phyloP scores from a whole-genome alignment of 2,329 filamentous ascomycete species.

The Alternaria angustiovoidea region DNA sequence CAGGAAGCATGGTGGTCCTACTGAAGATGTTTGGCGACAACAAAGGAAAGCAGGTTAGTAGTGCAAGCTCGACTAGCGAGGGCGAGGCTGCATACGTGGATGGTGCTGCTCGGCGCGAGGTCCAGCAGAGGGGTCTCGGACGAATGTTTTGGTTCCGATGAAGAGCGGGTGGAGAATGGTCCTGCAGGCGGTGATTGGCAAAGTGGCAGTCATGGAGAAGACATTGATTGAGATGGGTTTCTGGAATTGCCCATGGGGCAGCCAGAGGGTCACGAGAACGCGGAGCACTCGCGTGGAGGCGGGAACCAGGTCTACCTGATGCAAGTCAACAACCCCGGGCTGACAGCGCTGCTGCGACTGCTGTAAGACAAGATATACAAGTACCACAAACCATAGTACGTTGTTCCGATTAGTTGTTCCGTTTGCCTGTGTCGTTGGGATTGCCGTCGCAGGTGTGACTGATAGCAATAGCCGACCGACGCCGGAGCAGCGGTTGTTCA shows the following conservation, averaged over 20 bases:
- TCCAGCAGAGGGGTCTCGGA: conserved; percentile 52
- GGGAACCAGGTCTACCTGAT: conserved; percentile 20
- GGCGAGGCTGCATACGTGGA: conserved; percentile 64
- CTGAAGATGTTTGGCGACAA: conserved; percentile 57
- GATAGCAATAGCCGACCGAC: background rate
- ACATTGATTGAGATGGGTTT: conserved; percentile 12
- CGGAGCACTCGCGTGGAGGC: conserved; percentile 24
- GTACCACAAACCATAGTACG: background rate
- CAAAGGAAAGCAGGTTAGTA: conserved; percentile 49
- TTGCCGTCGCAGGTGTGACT: background rate
- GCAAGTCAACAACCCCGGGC: conserved; percentile 42
- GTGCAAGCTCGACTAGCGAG: conserved; percentile 42
- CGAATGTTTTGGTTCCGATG: conserved; percentile 43
- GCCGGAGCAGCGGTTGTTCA: background rate
- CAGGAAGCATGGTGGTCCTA: conserved; percentile 72
- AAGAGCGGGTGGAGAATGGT: conserved; percentile 18
- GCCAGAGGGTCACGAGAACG: conserved; percentile 28
- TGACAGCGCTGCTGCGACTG: conserved; percentile 27
- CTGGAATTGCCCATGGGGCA: conserved; percentile 20
- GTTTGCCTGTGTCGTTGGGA: background rate
- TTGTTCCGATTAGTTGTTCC: background rate
- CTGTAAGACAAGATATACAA: background rate
- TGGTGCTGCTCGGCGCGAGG: conserved; percentile 52
- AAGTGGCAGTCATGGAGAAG: conserved; percentile 14
- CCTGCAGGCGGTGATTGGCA: conserved; percentile 8